Percentiles rank a stretch among this genome's conserved stretches.
These are phyloP conservation scores for Stephania yunnanensis DNA, from an alignment of 164 flowering plant species.

Conservation along the genomic window DNA sequence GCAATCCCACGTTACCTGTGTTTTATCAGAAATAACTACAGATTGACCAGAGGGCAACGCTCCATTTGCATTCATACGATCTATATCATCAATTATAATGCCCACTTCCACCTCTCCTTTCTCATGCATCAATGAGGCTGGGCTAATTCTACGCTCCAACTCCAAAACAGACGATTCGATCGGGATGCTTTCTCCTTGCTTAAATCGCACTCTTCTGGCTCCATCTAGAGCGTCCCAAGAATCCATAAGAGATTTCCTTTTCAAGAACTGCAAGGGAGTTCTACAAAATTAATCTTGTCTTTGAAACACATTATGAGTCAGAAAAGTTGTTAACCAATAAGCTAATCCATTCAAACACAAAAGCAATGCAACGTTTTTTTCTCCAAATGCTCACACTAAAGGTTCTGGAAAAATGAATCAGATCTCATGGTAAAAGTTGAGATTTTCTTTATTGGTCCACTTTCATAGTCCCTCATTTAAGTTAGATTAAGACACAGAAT, in stretches of 20 bases:
- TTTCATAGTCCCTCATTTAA: not conserved
- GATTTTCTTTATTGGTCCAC: not conserved
- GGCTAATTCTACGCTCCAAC: constrained; percentile 18
- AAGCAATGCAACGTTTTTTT: too few species aligned
- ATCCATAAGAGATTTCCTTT: constrained; percentile 37
- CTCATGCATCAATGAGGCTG: constrained; percentile 13
- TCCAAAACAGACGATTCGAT: constrained; percentile 30
- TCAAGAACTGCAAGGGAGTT: constrained; percentile 23
- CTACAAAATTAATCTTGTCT: not conserved
- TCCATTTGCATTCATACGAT: not conserved
- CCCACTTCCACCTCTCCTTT: constrained; percentile 8
- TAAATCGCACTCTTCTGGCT: constrained; percentile 66
- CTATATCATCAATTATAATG: not conserved
- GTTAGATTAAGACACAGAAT: not conserved
- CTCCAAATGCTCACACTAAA: too few species aligned
- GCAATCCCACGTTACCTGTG: constrained; percentile 25
- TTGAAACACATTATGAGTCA: not conserved
- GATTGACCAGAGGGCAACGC: constrained; percentile 14
- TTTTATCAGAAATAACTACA: constrained; percentile 14
- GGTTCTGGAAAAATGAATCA: too few species aligned
- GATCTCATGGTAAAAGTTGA: too few species aligned
- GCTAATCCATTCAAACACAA: too few species aligned
- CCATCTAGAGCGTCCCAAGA: constrained; percentile 67
- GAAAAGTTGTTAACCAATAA: not conserved
- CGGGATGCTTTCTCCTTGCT: constrained; percentile 59